Evolutionary conservation across 164 flowering plant genomes (phyloP).

Genomic region (Umbilicus rupestris): DNA sequence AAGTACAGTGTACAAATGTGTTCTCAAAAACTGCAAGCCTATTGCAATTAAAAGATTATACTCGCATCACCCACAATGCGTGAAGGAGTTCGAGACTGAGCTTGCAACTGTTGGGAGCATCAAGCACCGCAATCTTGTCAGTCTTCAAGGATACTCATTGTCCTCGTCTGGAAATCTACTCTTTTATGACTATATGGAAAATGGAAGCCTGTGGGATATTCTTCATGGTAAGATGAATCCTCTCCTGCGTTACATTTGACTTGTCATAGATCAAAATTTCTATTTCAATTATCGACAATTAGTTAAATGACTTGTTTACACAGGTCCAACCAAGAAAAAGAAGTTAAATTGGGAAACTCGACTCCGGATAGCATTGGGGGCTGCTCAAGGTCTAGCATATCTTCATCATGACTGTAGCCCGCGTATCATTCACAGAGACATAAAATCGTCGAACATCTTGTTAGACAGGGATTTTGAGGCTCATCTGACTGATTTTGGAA

Average conservation of each 20-base stretch:
- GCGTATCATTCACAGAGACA: constrained; percentile 88
- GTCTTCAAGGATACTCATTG: constrained; percentile 89
- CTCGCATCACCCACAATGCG: constrained; percentile 62
- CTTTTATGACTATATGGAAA: constrained; percentile 97
- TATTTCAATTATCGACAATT: neutral
- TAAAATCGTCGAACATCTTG: constrained; percentile 88
- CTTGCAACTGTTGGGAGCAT: constrained; percentile 87
- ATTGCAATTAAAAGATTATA: constrained; percentile 91
- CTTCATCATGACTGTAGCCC: constrained; percentile 97
- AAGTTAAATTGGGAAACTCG: constrained; percentile 89
- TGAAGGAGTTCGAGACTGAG: constrained; percentile 94
- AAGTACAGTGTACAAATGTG: constrained; percentile 94
- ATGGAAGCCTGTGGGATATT: constrained; percentile 97
- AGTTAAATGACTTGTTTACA: neutral
- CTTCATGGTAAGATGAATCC: constrained; percentile 62
- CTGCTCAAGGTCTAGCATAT: constrained; percentile 89
- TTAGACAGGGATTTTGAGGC: constrained; percentile 84
- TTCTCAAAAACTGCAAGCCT: constrained; percentile 84
- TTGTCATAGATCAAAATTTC: too few species aligned
- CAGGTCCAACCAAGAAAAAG: constrained; percentile 69
- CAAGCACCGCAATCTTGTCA: constrained; percentile 88
- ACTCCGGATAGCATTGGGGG: constrained; percentile 70
- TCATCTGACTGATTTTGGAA: constrained; percentile 95
- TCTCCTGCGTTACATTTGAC: neutral
- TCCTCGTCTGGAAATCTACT: constrained; percentile 84